Percentiles rank a stretch among this genome's conserved stretches.
Conservation (phyloP, 345 rosid genomes). For the Passiflora organensis region DNA sequence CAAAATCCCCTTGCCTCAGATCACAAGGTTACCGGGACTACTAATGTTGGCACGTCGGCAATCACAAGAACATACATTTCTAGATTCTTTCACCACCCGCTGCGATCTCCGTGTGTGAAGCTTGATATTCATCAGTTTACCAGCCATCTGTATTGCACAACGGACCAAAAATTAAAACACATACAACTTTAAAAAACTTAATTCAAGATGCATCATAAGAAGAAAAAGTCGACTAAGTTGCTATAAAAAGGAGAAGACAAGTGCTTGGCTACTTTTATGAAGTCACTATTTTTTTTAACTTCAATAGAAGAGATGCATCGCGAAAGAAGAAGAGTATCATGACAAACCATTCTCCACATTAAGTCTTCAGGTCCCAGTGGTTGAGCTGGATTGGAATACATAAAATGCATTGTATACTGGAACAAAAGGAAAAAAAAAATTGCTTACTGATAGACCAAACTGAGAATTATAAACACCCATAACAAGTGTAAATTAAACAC, state of each 20-base stretch:
- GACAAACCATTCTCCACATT: constrained; percentile 89
- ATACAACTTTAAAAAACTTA: no score
- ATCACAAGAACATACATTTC: constrained; percentile 75
- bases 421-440: constrained; percentile 12
- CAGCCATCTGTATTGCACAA: constrained; percentile 52
- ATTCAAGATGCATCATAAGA: no score
- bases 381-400: constrained; percentile 88
- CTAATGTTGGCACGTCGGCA: constrained; percentile 60
- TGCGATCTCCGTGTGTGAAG: constrained; percentile 73
- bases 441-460: background rate
- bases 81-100: constrained; percentile 69
- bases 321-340: constrained; percentile 1
- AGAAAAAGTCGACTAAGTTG: no score
- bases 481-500: background rate
- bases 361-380: constrained; percentile 96
- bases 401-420: constrained; percentile 77
- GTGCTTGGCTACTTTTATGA: background rate
- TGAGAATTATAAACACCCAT: background rate
- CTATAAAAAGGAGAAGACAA: no score
- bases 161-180: constrained; percentile 4
- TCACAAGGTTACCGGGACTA: background rate
- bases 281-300: no score
- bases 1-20: no score
- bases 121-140: constrained; percentile 80
- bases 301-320: background rate